Percentiles rank a stretch among this genome's conserved stretches.
These are phyloP conservation scores for Fomitiporia mediterranea DNA, from an alignment of 1,284 basidiomycete genomes.

Conservation along the genomic window DNA sequence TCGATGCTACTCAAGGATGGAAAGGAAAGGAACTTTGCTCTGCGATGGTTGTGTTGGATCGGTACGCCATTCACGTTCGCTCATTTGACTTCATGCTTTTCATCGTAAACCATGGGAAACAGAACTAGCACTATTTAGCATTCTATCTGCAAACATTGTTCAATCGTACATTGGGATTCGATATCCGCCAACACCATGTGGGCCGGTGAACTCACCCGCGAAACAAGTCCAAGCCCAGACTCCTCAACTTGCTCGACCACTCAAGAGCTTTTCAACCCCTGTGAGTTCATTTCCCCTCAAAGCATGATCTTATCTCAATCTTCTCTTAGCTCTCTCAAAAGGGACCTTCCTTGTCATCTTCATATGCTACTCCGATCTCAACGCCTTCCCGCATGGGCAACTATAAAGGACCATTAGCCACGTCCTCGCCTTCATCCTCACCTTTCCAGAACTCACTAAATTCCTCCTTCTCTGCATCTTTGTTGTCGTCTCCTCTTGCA, in stretches of 20 bases:
- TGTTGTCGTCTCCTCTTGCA: constrained; percentile 18
- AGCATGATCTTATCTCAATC: neutral
- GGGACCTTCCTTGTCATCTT: neutral
- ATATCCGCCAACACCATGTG: constrained; percentile 18
- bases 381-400: constrained; percentile 16
- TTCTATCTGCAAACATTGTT: constrained; percentile 16
- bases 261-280: constrained; percentile 8
- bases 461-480: constrained; percentile 17
- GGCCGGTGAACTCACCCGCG: constrained; percentile 13
- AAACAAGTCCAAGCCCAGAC: constrained; percentile 10
- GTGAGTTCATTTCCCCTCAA: neutral
- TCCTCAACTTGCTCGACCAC: constrained; percentile 10
- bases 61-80: constrained; percentile 1
- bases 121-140: constrained; percentile 15
- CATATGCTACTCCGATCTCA: constrained; percentile 13
- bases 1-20: constrained; percentile 12
- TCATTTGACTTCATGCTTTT: neutral
- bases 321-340: neutral
- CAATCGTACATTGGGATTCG: constrained; percentile 16
- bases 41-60: constrained; percentile 13
- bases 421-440: constrained; percentile 5
- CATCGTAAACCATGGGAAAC: neutral
- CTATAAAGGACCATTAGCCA: constrained; percentile 5
- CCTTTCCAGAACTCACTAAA: constrained; percentile 18
- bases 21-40: neutral